Conservation (phyloP, 805 yeast genomes). For the Candida alai region DNA sequence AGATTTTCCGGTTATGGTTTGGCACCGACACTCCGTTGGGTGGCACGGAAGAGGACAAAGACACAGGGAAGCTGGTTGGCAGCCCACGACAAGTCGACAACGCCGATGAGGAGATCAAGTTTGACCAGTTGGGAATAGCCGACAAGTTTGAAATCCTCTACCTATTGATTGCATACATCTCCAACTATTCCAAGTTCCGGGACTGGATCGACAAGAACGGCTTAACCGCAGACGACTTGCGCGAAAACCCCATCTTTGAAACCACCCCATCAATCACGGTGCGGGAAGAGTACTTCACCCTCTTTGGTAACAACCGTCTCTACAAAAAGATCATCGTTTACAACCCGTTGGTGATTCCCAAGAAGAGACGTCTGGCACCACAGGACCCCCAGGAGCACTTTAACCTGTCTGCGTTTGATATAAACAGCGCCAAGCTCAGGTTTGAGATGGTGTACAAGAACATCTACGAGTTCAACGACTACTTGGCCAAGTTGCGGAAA, state of each 20-base stretch:
- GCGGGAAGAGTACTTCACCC: conserved; percentile 32
- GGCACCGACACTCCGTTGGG: conserved; percentile 31
- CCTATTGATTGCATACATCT: conserved; percentile 39
- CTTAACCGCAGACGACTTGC: conserved; percentile 20
- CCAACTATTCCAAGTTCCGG: conserved; percentile 44
- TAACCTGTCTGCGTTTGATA: conserved; percentile 28
- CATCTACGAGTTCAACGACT: conserved; percentile 26
- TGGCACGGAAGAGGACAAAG: conserved; percentile 23
- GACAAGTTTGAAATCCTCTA: conserved; percentile 51
- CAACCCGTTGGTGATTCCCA: conserved; percentile 29
- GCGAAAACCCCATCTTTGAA: conserved; percentile 15
- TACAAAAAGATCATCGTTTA: conserved; percentile 35
- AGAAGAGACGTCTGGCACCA: conserved; percentile 32
- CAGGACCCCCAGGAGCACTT: conserved; percentile 26
- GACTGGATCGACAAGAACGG: conserved; percentile 41
- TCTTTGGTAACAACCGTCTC: conserved; percentile 50
- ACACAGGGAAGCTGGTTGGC: conserved; percentile 13
- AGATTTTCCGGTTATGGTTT: conserved; percentile 30
- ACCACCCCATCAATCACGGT: conserved; percentile 7
- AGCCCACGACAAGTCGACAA: conserved; percentile 14
- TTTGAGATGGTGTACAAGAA: conserved; percentile 30
- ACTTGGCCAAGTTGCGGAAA: conserved; percentile 20
- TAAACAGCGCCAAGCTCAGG: conserved; percentile 15
- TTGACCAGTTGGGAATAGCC: conserved; percentile 36
- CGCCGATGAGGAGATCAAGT: conserved; percentile 24